Base-by-base conservation (phyloP, 768 basidiomycete genomes). In the Lenzites betulinus region DNA sequence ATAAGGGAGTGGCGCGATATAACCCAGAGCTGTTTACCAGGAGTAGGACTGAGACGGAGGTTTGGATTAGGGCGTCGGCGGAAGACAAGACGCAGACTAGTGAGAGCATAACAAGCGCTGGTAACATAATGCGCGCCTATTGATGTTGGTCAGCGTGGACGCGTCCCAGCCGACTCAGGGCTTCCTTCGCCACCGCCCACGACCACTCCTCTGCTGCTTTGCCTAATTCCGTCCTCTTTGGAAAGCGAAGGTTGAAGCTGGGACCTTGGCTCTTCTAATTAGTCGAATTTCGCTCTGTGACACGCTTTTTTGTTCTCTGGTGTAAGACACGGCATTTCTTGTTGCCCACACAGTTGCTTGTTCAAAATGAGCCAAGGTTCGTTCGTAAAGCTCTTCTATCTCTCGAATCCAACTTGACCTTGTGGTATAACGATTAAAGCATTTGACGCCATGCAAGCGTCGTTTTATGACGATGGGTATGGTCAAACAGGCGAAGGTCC, bases 381-480 rank as follows among this genome's bases (percentile, higher is more conserved):
- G 56, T 51, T 7, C 6, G 16, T 15, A 26, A 9, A 1, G 15
- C 4, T 12, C 12, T 20, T 7, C n/a, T 23, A 26, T 7, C 2
- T 6, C 22, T 13, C 3, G 15, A 36, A 3, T 13, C 12, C 2
- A 7, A n/a, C 8, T 23, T 46, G 1, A 35, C 23, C 7, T 13
- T 5, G 22, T 9, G 5, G n/a, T 3, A 18, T 1, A 2, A n/a
- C 8, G n/a, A 4, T 15, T 23, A 51, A 60, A 51, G 67, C 67
- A 22, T 63, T 70, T 50, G 71, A 70, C 30, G 56, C 67, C 9
- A 63, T 66, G 33, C 71, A 67, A 39, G 49, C 58, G 20, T 38
- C 58, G 15, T 67, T 58, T 26, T 87, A 85, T 65, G 88, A 89
- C 67, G 86, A 89, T 58, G 81, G 76, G 54, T 83, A 81, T 66